Percentiles rank a stretch among this genome's conserved stretches.
phyloP scores from a whole-genome alignment of 2,329 filamentous ascomycete species.

The Trichoderma gracile region DNA sequence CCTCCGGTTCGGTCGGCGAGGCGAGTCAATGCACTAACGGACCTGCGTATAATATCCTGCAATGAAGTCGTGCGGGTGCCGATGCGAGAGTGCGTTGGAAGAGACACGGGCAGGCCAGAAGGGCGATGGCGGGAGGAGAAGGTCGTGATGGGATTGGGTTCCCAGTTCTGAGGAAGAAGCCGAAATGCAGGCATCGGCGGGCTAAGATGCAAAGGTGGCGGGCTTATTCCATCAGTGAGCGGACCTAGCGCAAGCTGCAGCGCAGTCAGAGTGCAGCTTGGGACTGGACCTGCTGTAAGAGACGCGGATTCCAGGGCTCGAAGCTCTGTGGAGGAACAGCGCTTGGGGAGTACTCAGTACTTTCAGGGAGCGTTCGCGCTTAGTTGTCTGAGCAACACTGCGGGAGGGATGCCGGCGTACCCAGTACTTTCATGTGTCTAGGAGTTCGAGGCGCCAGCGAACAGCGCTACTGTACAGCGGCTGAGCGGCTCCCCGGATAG shows the following conservation, averaged over 20 bases:
- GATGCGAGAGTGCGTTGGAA: conserved; percentile 2
- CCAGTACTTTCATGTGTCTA: not conserved
- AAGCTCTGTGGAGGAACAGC: no score
- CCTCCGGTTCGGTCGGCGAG: conserved; percentile 3
- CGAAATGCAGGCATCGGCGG: conserved; percentile 6
- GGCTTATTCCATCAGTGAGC: not conserved
- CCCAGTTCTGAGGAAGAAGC: conserved; percentile 19
- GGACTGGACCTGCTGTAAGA: not conserved
- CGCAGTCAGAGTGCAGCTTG: not conserved
- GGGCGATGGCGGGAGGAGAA: conserved; percentile 21
- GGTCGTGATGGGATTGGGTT: conserved; percentile 23
- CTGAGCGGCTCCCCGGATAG: conserved; percentile 2
- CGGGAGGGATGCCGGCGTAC: not conserved
- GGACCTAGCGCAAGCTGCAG: not conserved
- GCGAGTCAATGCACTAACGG: conserved; percentile 1
- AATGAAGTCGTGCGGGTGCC: not conserved
- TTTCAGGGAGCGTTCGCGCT: conserved; percentile 3
- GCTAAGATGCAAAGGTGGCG: conserved; percentile 20
- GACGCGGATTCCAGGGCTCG: conserved; percentile 1
- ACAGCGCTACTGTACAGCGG: not conserved
- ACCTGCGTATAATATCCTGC: not conserved
- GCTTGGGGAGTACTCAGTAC: not conserved
- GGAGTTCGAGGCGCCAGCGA: not conserved
- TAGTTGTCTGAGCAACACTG: not conserved
- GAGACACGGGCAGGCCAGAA: not conserved